Conservation (phyloP, 192 early-diverging fungal genomes). For the Allomyces macrogynus region DNA sequence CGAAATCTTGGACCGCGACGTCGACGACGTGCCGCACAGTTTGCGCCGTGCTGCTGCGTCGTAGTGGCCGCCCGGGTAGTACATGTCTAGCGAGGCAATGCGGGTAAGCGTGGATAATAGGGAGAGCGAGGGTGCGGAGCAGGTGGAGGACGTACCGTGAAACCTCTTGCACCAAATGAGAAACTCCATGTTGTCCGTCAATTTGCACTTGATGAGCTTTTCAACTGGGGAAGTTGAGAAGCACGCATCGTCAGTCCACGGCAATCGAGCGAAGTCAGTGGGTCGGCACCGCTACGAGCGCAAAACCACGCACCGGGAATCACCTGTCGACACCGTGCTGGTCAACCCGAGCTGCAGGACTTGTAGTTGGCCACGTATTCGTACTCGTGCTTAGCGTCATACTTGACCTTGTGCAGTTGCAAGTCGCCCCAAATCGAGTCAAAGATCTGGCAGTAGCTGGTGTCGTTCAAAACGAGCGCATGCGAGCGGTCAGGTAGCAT, state of each 20-base stretch:
- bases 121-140: neutral
- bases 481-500: neutral
- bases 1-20: slow-evolving; percentile 2
- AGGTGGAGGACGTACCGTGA: slow-evolving; percentile 2
- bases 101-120: too few species aligned
- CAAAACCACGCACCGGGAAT: slow-evolving; percentile 1
- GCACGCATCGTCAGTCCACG: too few species aligned
- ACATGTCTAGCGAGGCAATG: slow-evolving; percentile 78
- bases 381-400: slow-evolving; percentile 83
- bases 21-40: slow-evolving; percentile 12
- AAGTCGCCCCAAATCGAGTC: slow-evolving; percentile 41
- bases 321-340: slow-evolving; percentile 77
- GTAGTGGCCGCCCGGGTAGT: slow-evolving; percentile 64
- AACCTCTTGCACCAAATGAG: slow-evolving; percentile 1
- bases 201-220: slow-evolving; percentile 3
- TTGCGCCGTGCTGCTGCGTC: slow-evolving; percentile 36
- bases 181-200: slow-evolving; percentile 2
- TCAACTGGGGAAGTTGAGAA: too few species aligned
- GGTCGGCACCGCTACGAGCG: too few species aligned
- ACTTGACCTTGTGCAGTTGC: slow-evolving; percentile 77
- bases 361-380: slow-evolving; percentile 93
- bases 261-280: too few species aligned
- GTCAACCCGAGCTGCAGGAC: slow-evolving; percentile 65
- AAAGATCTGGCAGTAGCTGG: slow-evolving; percentile 49
- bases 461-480: neutral